phyloP scores from a whole-genome alignment of 2,329 filamentous ascomycete genomes.

The Curvularia lunata region DNA sequence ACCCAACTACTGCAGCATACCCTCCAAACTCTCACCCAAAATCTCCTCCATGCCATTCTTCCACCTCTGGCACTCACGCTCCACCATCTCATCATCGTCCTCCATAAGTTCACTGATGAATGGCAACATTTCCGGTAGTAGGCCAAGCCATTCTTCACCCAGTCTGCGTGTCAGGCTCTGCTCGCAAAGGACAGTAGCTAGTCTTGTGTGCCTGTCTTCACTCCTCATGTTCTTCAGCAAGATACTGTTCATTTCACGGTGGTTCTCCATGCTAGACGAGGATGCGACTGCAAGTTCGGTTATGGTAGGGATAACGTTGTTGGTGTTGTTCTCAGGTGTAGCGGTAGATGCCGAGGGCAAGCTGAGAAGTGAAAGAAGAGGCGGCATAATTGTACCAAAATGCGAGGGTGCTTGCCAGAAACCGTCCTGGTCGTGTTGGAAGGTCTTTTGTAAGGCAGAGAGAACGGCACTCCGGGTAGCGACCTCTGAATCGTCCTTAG shows the following conservation, averaged over 20 bases:
- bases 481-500: conserved; percentile 53
- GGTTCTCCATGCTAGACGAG: conserved; percentile 84
- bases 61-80: conserved; percentile 88
- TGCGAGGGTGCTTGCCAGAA: conserved; percentile 95
- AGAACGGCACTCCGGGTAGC: conserved; percentile 74
- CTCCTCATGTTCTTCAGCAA: conserved; percentile 81
- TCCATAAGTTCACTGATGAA: conserved; percentile 95
- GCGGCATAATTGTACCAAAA: conserved; percentile 73
- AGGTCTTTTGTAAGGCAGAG: conserved; percentile 73
- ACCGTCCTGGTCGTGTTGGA: conserved; percentile 89
- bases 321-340: conserved; percentile 43
- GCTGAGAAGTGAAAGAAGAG: conserved; percentile 69
- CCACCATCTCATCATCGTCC: conserved; percentile 92
- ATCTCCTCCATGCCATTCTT: conserved; percentile 88
- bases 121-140: conserved; percentile 94
- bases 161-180: conserved; percentile 78
- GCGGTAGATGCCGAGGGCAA: conserved; percentile 23
- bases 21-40: conserved; percentile 86
- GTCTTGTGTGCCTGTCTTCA: conserved; percentile 71
- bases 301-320: conserved; percentile 72
- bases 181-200: conserved; percentile 83
- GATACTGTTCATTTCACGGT: conserved; percentile 82
- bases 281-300: conserved; percentile 79
- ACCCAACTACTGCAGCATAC: conserved; percentile 77
- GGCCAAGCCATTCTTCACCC: conserved; percentile 90